Base-by-base conservation (phyloP, 257 asterid species). In the Capsicum rhomboideum region DNA sequence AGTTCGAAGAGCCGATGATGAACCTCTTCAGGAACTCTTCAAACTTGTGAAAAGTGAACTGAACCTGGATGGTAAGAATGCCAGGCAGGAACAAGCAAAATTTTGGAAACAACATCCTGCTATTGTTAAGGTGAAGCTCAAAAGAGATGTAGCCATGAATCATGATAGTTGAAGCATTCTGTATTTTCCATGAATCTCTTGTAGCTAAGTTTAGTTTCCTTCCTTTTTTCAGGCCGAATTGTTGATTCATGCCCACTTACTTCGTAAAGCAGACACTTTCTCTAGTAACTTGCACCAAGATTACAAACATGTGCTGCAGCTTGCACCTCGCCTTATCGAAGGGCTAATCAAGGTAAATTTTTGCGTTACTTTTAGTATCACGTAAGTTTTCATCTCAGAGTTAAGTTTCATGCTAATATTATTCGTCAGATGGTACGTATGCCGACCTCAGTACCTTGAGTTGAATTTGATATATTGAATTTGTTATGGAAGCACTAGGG, bases 41-140 rank as follows among this genome's bases (percentile, higher is more conserved):
- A 85, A 79, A 87, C 83, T 91, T 26, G 95, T 94, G 31, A 90
- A 92, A 87, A 90, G 90, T 75, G 99, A 96, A 88, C 82, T 96
- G 86, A 93, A 87, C 90, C 84, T 92, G 86, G 97, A 93, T 81
- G 92, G 92, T n/a, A 94, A 96, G 94, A 96, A 89, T 85, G 86
- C 85, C 21, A 93, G 86, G 68, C 96, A 90, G 86, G 99, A 96
- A 80, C 98, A 94, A 89, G 92, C 95, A 50, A 96, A 96, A 87
- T 96, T 92, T 86, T 96, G 97, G 98, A 93, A 93, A 90, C 97
- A 90, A 90, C 98, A 93, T 83, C 98, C 98, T 0, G 93, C 95
- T 46, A 86, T 89, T 84, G 89, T 92, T 86, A 96, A 94, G 98
- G 99, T 93, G 88, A 86, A 58, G 44, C 54, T 37, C 31, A 59